Evolutionary conservation across 225 moss, liverwort and hornwort genomes (phyloP).

Genomic region (Sphagnum contortum): DNA sequence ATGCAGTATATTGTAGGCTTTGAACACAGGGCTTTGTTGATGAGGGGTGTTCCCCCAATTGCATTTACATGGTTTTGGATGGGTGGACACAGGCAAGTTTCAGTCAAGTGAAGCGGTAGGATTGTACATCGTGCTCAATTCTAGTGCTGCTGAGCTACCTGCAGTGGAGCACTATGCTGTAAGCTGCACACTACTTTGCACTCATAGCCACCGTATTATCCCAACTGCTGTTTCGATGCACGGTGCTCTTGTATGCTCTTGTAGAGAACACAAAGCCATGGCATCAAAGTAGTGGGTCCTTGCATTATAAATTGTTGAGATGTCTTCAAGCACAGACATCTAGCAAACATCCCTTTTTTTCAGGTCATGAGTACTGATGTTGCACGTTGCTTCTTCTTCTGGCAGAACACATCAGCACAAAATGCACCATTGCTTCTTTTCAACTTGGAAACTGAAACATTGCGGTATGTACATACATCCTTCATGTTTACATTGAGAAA

Average conservation of each 20-base stretch:
- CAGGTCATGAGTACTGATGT: too few species aligned
- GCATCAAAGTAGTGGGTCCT: too few species aligned
- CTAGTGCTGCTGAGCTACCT: conserved; percentile 92
- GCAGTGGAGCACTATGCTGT: conserved; percentile 70
- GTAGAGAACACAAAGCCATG: too few species aligned
- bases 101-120: conserved; percentile 44
- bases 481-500: too few species aligned
- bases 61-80: neutral
- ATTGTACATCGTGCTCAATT: conserved; percentile 56
- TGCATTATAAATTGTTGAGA: too few species aligned
- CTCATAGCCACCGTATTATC: neutral
- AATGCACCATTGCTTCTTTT: conserved; percentile 64
- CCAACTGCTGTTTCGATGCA: neutral
- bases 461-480: conserved; percentile 25
- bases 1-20: too few species aligned
- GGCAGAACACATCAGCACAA: conserved; percentile 39
- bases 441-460: conserved; percentile 84
- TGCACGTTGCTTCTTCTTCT: neutral
- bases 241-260: neutral
- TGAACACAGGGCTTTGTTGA: too few species aligned
- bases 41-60: too few species aligned
- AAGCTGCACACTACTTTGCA: conserved; percentile 5
- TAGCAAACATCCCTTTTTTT: too few species aligned
- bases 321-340: too few species aligned
- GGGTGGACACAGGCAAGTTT: conserved; percentile 13